Percentiles rank a stretch among this genome's conserved stretches.
These are phyloP conservation scores for Primulina huaijiensis DNA, from an alignment of 257 asterid species.

Conservation along the genomic window DNA sequence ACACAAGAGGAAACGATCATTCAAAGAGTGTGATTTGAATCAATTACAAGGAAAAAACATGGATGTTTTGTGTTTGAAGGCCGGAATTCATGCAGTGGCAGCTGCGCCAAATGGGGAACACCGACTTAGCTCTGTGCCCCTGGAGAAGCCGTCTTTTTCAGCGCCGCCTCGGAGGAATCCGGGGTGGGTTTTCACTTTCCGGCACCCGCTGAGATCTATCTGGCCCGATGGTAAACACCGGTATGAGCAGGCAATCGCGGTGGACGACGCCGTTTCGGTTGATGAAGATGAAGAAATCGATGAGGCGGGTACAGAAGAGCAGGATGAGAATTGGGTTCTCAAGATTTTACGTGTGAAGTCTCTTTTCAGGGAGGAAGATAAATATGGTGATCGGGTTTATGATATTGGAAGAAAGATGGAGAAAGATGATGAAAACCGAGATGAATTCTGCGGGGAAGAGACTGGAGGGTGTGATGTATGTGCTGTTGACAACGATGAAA, in stretches of 20 bases:
- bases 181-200: slow-evolving; percentile 74
- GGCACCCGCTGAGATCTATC: slow-evolving; percentile 68
- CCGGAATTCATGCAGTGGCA: slow-evolving; percentile 59
- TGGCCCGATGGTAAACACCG: slow-evolving; percentile 58
- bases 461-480: slow-evolving; percentile 51
- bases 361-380: slow-evolving; percentile 31
- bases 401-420: slow-evolving; percentile 31
- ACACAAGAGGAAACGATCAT: neutral
- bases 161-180: slow-evolving; percentile 48
- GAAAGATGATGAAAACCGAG: slow-evolving; percentile 17
- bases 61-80: slow-evolving; percentile 76
- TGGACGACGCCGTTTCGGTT: slow-evolving; percentile 57
- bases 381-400: neutral
- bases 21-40: slow-evolving; percentile 10
- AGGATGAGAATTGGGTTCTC: slow-evolving; percentile 59
- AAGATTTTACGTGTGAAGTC: slow-evolving; percentile 73
- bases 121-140: slow-evolving; percentile 28
- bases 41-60: slow-evolving; percentile 13
- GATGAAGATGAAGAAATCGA: slow-evolving; percentile 46
- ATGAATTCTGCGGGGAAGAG: slow-evolving; percentile 25
- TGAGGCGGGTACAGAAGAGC: slow-evolving; percentile 21
- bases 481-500: slow-evolving; percentile 45
- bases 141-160: slow-evolving; percentile 44
- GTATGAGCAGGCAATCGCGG: slow-evolving; percentile 55
- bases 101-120: slow-evolving; percentile 53